phyloP scores from a whole-genome alignment of 306 rosid species.

The Alnus glutinosa region DNA sequence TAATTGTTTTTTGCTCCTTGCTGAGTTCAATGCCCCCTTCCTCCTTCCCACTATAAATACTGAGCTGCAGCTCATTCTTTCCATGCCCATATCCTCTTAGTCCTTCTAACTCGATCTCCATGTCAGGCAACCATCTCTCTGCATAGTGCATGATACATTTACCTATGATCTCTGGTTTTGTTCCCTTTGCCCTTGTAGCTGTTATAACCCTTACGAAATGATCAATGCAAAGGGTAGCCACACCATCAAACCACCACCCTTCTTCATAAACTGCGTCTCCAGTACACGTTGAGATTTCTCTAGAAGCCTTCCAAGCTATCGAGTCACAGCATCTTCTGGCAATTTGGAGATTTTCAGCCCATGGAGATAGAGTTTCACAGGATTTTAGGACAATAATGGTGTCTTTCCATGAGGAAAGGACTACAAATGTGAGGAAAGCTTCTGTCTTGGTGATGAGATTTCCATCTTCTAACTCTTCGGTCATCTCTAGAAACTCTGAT shows the following conservation, averaged over 20 bases:
- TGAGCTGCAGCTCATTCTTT: slow-evolving; percentile 61
- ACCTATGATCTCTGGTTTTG: slow-evolving; percentile 66
- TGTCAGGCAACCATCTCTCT: slow-evolving; percentile 67
- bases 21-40: slow-evolving; percentile 48
- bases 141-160: slow-evolving; percentile 79
- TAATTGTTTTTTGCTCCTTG: slow-evolving; percentile 67
- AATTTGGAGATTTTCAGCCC: slow-evolving; percentile 94
- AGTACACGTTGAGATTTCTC: slow-evolving; percentile 34
- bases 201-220: slow-evolving; percentile 69
- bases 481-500: slow-evolving; percentile 89
- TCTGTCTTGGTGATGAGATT: slow-evolving; percentile 83
- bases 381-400: slow-evolving; percentile 71
- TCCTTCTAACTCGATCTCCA: slow-evolving; percentile 69
- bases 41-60: slow-evolving; percentile 53
- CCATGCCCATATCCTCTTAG: slow-evolving; percentile 64
- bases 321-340: slow-evolving; percentile 95
- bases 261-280: slow-evolving; percentile 47
- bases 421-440: slow-evolving; percentile 87
- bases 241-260: slow-evolving; percentile 67
- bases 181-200: slow-evolving; percentile 65
- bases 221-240: slow-evolving; percentile 57
- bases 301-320: slow-evolving; percentile 81
- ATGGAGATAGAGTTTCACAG: slow-evolving; percentile 78
- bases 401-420: slow-evolving; percentile 92
- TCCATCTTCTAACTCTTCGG: slow-evolving; percentile 82